Conservation (phyloP, 2,329 filamentous ascomycete species). For the Arthrobotrys sphaeroides region DNA sequence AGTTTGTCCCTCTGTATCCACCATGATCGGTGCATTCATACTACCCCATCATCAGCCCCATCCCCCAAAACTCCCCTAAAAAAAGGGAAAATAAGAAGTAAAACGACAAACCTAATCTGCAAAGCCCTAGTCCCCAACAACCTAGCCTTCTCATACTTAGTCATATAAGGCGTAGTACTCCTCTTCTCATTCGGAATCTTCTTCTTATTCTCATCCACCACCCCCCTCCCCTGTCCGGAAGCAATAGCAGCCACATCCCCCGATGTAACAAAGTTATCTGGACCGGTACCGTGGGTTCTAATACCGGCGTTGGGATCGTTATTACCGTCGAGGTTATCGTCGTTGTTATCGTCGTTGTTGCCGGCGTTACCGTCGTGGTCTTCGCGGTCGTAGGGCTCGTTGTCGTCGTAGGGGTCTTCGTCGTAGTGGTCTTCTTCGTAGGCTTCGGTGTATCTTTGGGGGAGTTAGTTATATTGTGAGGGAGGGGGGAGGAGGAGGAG, state of each 20-base stretch:
- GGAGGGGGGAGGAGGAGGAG: conserved; percentile 9
- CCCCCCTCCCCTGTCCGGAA: conserved; percentile 64
- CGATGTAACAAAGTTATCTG: conserved; percentile 64
- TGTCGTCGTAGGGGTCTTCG: conserved; percentile 41
- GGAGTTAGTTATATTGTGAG: not conserved
- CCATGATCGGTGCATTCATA: conserved; percentile 79
- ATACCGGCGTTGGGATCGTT: conserved; percentile 58
- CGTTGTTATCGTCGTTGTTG: conserved; percentile 47
- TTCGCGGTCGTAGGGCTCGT: conserved; percentile 56
- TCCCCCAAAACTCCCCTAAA: not conserved
- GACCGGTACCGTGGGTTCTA: conserved; percentile 64
- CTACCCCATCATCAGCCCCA: conserved; percentile 1
- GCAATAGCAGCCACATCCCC: conserved; percentile 59
- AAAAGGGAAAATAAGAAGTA: not conserved
- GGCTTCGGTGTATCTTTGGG: conserved; percentile 34
- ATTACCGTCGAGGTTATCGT: conserved; percentile 30
- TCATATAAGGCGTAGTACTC: conserved; percentile 97
- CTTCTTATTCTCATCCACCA: conserved; percentile 68
- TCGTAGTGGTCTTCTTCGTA: conserved; percentile 49
- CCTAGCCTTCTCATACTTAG: conserved; percentile 95
- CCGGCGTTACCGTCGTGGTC: conserved; percentile 48
- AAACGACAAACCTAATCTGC: conserved; percentile 81
- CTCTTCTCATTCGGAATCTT: conserved; percentile 89
- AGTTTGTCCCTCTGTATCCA: conserved; percentile 96
- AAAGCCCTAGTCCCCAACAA: conserved; percentile 91